A percentile compares a stretch with the other conserved stretches of the same genome.
Conservation (phyloP, 2,329 filamentous ascomycete genomes). For the Aureobasidium sp. region DNA sequence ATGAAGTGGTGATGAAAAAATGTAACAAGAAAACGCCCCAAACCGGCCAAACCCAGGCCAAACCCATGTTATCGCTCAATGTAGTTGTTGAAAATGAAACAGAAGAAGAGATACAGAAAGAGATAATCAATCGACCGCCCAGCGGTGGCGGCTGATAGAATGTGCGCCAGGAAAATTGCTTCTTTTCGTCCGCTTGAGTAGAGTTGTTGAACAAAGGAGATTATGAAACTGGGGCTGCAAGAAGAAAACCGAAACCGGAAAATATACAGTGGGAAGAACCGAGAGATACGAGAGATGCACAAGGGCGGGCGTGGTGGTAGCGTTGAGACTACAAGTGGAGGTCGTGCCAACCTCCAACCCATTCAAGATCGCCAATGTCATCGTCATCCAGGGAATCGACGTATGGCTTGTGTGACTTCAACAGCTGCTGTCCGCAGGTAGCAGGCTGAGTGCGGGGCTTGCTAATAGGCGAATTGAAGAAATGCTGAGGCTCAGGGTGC, state of each 20-base stretch:
- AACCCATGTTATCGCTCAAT: slow-evolving; percentile 14
- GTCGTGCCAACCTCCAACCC: slow-evolving; percentile 87
- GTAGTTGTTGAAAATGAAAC: slow-evolving; percentile 7
- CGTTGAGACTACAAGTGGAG: slow-evolving; percentile 51
- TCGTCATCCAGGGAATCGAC: slow-evolving; percentile 34
- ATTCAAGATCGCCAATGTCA: slow-evolving; percentile 77
- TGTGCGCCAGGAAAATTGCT: background rate
- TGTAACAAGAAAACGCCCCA: slow-evolving; percentile 1
- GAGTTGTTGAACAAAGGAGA: slow-evolving; percentile 14
- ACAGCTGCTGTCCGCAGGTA: slow-evolving; percentile 17
- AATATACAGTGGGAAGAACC: slow-evolving; percentile 9
- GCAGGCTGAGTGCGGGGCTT: slow-evolving; percentile 18
- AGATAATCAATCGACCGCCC: slow-evolving; percentile 9
- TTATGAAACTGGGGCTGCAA: slow-evolving; percentile 11
- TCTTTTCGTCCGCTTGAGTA: slow-evolving; percentile 2
- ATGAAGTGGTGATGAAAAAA: slow-evolving; percentile 9
- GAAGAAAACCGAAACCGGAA: slow-evolving; percentile 2
- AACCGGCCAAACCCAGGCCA: slow-evolving; percentile 10
- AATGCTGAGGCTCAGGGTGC: slow-evolving; percentile 25
- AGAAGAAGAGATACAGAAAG: slow-evolving; percentile 13
- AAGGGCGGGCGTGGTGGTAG: slow-evolving; percentile 8
- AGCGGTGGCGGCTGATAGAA: background rate
- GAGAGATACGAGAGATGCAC: slow-evolving; percentile 1
- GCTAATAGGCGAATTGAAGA: slow-evolving; percentile 15
- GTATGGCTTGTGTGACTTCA: slow-evolving; percentile 26